Percentiles rank a stretch among this genome's conserved stretches.
Evolutionary conservation across 768 basidiomycete genomes (phyloP).

Genomic region (Mrakia blollopis): DNA sequence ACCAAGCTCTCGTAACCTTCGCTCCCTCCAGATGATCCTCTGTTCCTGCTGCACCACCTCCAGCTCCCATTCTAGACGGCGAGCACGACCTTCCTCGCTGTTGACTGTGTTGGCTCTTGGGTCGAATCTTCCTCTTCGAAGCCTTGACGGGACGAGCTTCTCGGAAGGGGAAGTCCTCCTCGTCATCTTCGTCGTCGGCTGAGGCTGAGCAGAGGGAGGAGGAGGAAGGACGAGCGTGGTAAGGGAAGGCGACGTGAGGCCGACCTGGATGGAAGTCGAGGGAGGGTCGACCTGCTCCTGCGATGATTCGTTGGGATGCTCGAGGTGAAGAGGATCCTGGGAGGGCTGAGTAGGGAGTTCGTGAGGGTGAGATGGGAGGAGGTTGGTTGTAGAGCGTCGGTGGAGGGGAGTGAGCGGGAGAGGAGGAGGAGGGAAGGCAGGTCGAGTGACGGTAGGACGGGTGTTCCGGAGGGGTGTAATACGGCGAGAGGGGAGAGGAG

Average conservation of each 20-base stretch:
- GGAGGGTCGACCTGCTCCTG: neutral
- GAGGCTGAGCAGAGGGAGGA: slow-evolving; percentile 7
- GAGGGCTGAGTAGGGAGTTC: neutral
- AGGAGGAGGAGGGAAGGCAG: neutral
- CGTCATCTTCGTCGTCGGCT: slow-evolving; percentile 9
- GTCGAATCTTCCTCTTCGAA: neutral
- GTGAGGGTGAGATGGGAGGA: slow-evolving; percentile 2
- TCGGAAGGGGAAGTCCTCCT: slow-evolving; percentile 13
- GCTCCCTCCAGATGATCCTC: neutral
- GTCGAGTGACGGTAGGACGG: neutral
- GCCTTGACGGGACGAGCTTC: slow-evolving; percentile 1
- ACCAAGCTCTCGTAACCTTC: slow-evolving; percentile 8
- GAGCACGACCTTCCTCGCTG: slow-evolving; percentile 7
- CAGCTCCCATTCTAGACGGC: neutral
- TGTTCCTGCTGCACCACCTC: neutral
- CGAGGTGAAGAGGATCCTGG: neutral
- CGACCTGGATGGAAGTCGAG: slow-evolving; percentile 1
- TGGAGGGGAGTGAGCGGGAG: neutral
- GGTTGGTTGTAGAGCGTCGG: neutral
- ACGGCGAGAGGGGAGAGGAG: neutral
- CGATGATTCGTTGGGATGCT: neutral
- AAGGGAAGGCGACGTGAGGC: neutral
- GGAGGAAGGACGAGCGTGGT: neutral
- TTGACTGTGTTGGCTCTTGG: neutral
- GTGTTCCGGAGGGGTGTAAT: neutral